These are phyloP conservation scores for Aspergillus melleus DNA, from an alignment of 2,329 filamentous ascomycete species.

Conservation along the genomic window DNA sequence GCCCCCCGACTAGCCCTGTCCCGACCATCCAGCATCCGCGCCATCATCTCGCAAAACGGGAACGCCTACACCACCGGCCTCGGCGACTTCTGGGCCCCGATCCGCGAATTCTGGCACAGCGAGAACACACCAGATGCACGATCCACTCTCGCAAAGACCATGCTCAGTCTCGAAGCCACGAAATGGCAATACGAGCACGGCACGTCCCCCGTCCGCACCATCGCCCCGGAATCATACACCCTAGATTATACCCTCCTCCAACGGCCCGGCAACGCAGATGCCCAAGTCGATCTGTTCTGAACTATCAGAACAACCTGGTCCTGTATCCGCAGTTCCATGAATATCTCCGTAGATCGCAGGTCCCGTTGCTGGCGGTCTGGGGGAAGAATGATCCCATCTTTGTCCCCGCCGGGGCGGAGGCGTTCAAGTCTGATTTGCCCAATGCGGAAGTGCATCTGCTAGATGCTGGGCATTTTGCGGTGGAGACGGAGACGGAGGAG, in stretches of 20 bases:
- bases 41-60: slow-evolving; percentile 61
- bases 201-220: slow-evolving; percentile 29
- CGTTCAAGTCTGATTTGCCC: slow-evolving; percentile 52
- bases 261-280: slow-evolving; percentile 51
- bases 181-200: slow-evolving; percentile 50
- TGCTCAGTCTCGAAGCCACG: slow-evolving; percentile 43
- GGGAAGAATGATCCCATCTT: slow-evolving; percentile 56
- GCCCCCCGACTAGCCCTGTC: slow-evolving; percentile 56
- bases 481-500: slow-evolving; percentile 41
- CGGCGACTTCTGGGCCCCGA: slow-evolving; percentile 52
- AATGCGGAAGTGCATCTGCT: slow-evolving; percentile 52
- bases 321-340: slow-evolving; percentile 58
- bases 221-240: slow-evolving; percentile 49
- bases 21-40: slow-evolving; percentile 49
- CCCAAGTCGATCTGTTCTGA: slow-evolving; percentile 59
- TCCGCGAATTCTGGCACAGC: slow-evolving; percentile 50
- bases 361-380: slow-evolving; percentile 60
- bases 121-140: slow-evolving; percentile 35
- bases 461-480: slow-evolving; percentile 59
- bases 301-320: slow-evolving; percentile 57
- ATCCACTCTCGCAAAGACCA: slow-evolving; percentile 32
- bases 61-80: slow-evolving; percentile 62
- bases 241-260: slow-evolving; percentile 56
- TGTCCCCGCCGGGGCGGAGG: slow-evolving; percentile 52
- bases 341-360: slow-evolving; percentile 52